Conservation (phyloP, 2,329 filamentous ascomycete genomes). For the Ploettnerulaceae sp. region DNA sequence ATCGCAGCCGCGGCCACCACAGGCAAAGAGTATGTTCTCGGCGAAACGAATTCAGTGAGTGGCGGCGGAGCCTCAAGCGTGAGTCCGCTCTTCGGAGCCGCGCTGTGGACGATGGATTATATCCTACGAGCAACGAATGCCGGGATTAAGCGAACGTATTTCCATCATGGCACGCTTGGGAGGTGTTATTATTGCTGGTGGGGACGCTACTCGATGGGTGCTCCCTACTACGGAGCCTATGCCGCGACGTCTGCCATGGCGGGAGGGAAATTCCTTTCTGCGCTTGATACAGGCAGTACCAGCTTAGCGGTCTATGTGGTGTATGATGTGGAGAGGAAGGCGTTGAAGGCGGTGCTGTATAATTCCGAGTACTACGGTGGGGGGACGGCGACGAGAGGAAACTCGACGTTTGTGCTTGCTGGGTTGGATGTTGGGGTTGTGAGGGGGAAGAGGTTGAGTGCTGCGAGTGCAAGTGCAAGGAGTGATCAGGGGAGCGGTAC, state of each 20-base stretch:
- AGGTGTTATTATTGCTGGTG: constrained; percentile 34
- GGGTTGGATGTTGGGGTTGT: constrained; percentile 16
- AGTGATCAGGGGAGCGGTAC: constrained; percentile 38
- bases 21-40: constrained; percentile 30
- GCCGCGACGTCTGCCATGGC: constrained; percentile 26
- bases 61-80: constrained; percentile 28
- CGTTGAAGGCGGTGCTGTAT: constrained; percentile 23
- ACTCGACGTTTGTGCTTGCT: constrained; percentile 21
- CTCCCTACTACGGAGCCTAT: constrained; percentile 32
- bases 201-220: constrained; percentile 25
- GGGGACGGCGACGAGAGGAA: constrained; percentile 22
- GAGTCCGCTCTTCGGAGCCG: constrained; percentile 28
- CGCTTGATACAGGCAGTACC: constrained; percentile 22
- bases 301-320: constrained; percentile 26
- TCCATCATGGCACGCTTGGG: constrained; percentile 31
- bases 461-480: constrained; percentile 39
- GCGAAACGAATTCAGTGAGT: constrained; percentile 32
- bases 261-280: constrained; percentile 22
- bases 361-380: constrained; percentile 29
- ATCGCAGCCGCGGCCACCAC: constrained; percentile 20
- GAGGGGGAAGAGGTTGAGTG: constrained; percentile 34
- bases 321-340: constrained; percentile 16
- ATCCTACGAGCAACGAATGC: constrained; percentile 17
- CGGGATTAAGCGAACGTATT: constrained; percentile 28
- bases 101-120: constrained; percentile 31